Evolutionary conservation across 2,329 filamentous ascomycete species (phyloP).

Genomic region (Trichoderma asperellum): DNA sequence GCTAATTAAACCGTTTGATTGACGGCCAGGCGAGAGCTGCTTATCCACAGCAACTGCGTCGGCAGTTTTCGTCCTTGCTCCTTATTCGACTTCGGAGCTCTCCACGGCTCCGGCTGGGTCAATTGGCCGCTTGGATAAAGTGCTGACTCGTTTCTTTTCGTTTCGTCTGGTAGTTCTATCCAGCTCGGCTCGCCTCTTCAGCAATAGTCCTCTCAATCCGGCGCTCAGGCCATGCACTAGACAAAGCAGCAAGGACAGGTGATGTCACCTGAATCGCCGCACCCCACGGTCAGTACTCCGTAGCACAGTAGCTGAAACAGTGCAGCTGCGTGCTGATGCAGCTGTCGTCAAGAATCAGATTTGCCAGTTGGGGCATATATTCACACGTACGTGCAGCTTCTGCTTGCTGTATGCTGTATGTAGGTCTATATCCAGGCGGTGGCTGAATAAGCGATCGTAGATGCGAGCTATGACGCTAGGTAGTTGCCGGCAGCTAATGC

Average conservation of each 20-base stretch:
- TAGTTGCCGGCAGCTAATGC: conserved; percentile 13
- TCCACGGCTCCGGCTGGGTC: neutral
- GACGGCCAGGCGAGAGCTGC: neutral
- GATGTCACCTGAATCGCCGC: neutral
- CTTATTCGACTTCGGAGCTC: neutral
- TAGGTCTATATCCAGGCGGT: neutral
- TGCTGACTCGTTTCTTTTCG: neutral
- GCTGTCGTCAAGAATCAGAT: neutral
- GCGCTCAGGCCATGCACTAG: conserved; percentile 24
- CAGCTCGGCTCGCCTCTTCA: neutral
- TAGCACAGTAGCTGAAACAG: neutral
- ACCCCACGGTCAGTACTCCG: conserved; percentile 4
- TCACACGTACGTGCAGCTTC: neutral
- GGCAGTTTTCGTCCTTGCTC: neutral
- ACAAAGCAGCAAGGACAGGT: neutral
- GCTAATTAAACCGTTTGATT: conserved; percentile 8
- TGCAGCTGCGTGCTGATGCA: neutral
- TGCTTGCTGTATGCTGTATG: neutral
- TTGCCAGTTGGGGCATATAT: neutral
- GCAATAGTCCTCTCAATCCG: neutral
- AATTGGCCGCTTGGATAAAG: neutral
- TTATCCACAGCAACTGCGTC: neutral
- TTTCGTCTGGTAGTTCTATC: neutral
- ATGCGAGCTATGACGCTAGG: conserved; percentile 14
- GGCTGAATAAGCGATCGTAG: conserved; percentile 21